Percentiles rank a stretch among this genome's conserved stretches.
Evolutionary conservation across 2,329 filamentous ascomycete genomes (phyloP).

Genomic region (Aspergillus pseudotamarii): DNA sequence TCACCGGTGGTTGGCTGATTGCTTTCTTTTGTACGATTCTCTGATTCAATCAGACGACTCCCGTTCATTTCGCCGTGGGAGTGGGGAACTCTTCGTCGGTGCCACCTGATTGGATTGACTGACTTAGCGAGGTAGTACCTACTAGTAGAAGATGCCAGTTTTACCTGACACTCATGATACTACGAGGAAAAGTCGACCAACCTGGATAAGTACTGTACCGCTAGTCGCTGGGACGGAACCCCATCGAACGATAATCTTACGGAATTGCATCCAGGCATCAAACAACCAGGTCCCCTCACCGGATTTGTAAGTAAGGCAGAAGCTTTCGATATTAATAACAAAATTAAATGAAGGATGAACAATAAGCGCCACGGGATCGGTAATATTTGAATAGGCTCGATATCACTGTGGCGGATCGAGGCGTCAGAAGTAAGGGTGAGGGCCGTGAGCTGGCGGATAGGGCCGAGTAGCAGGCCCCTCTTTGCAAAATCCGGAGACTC

Average conservation of each 20-base stretch:
- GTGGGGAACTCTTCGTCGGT: neutral
- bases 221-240: neutral
- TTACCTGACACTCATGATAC: neutral
- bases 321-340: neutral
- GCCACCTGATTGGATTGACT: conserved; percentile 2
- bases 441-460: conserved; percentile 10
- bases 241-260: conserved; percentile 18
- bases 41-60: neutral
- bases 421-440: neutral
- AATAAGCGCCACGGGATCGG: neutral
- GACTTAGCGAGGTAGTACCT: conserved; percentile 1
- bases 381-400: neutral
- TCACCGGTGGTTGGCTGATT: neutral
- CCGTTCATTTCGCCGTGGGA: neutral
- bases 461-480: conserved; percentile 10
- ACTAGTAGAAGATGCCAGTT: neutral
- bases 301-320: neutral
- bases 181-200: neutral
- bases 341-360: neutral
- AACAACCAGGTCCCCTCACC: neutral
- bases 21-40: neutral
- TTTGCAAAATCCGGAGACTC: conserved; percentile 20
- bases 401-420: neutral
- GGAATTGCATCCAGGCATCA: conserved; percentile 4
- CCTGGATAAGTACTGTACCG: neutral